phyloP scores from a whole-genome alignment of 108 stramenopile genomes.

The Pseudonitzschia multiseries region DNA sequence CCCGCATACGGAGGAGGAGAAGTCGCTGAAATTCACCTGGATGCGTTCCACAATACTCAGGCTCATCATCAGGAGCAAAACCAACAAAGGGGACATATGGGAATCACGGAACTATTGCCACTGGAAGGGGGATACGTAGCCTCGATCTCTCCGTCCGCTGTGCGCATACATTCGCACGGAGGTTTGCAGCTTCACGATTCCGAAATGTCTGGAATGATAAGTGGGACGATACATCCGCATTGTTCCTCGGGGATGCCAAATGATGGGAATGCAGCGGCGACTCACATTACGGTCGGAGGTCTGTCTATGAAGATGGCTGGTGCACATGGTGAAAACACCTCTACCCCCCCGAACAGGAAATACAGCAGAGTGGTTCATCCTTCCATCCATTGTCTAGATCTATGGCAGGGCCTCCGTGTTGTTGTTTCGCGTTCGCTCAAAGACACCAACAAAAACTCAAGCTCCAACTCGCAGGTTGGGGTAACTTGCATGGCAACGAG shows the following conservation, averaged over 20 bases:
- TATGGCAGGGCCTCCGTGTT: slow-evolving; percentile 66
- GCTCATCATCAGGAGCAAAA: neutral
- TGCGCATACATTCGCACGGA: slow-evolving; percentile 70
- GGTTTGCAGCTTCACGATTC: slow-evolving; percentile 54
- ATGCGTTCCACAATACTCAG: neutral
- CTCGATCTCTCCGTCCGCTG: slow-evolving; percentile 63
- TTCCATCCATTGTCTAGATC: slow-evolving; percentile 68
- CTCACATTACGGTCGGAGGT: slow-evolving; percentile 70
- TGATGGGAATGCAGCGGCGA: slow-evolving; percentile 16
- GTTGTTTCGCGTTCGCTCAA: slow-evolving; percentile 63
- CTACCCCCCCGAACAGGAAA: neutral
- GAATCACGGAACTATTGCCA: slow-evolving; percentile 43
- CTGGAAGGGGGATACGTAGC: slow-evolving; percentile 48
- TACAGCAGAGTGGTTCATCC: slow-evolving; percentile 9
- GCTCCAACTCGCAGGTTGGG: slow-evolving; percentile 29
- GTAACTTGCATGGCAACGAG: slow-evolving; percentile 63
- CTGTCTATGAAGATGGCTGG: slow-evolving; percentile 31
- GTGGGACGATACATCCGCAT: slow-evolving; percentile 58
- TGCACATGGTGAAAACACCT: neutral
- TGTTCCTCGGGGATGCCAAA: slow-evolving; percentile 28
- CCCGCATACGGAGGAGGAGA: slow-evolving; percentile 51
- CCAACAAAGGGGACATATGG: slow-evolving; percentile 33
- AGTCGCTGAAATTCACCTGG: slow-evolving; percentile 3
- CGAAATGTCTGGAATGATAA: slow-evolving; percentile 54
- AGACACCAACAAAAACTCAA: slow-evolving; percentile 24